A percentile compares a stretch with the other conserved stretches of the same genome.
These are phyloP conservation scores for Phytophthora fragariae DNA, from an alignment of 352 stramenopile species.

Conservation along the genomic window DNA sequence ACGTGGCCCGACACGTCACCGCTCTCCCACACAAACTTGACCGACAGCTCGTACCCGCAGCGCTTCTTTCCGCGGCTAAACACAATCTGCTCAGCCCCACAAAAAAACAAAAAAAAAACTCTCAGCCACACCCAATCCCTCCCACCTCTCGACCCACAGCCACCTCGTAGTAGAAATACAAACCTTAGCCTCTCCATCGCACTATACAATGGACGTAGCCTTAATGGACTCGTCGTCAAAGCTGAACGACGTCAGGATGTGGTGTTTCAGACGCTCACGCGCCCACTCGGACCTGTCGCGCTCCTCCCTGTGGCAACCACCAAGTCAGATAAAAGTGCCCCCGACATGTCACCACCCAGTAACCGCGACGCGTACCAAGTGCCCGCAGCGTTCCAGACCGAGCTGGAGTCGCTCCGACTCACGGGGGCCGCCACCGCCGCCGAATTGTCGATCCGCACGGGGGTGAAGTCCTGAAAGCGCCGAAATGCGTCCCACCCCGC, in stretches of 20 bases:
- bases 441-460: conserved; percentile 65
- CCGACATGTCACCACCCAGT: conserved; percentile 1
- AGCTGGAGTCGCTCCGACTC: conserved; percentile 51
- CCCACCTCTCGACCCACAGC: background rate
- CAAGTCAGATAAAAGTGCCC: conserved; percentile 6
- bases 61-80: conserved; percentile 89
- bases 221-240: conserved; percentile 71
- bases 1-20: conserved; percentile 67
- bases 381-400: conserved; percentile 83
- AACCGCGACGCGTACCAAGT: conserved; percentile 66
- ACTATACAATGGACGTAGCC: conserved; percentile 67
- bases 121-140: conserved; percentile 1
- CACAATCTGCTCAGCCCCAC: conserved; percentile 48
- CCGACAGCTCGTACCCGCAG: conserved; percentile 82
- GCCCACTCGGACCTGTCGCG: conserved; percentile 86
- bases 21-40: conserved; percentile 82
- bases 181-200: conserved; percentile 86
- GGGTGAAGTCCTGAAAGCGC: conserved; percentile 75
- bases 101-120: background rate
- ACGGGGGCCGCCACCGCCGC: conserved; percentile 21
- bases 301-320: conserved; percentile 65
- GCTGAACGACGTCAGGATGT: conserved; percentile 66
- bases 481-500: background rate
- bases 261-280: conserved; percentile 72
- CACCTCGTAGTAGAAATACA: background rate